phyloP scores from a whole-genome alignment of 768 basidiomycete genomes.

The Pisolithus orientalis region DNA sequence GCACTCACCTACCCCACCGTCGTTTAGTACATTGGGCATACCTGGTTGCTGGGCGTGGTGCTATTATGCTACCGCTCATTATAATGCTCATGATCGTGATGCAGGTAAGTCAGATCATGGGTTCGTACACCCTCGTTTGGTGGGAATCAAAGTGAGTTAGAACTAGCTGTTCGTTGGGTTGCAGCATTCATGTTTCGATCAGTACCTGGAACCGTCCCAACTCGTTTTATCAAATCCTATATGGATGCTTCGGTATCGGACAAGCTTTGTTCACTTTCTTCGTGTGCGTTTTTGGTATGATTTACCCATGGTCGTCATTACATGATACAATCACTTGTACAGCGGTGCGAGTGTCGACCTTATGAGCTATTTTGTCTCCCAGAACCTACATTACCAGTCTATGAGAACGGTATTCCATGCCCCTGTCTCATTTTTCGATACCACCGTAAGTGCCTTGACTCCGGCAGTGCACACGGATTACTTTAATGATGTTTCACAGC shows the following conservation, averaged over 20 bases:
- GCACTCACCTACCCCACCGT: not conserved
- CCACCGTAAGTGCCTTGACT: conserved; percentile 35
- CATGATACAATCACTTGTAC: not conserved
- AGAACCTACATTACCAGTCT: conserved; percentile 53
- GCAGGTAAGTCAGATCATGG: conserved; percentile 57
- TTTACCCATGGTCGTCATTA: not conserved
- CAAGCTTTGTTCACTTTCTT: conserved; percentile 55
- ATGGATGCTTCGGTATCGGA: conserved; percentile 53
- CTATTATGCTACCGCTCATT: conserved; percentile 44
- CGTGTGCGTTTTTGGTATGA: conserved; percentile 32
- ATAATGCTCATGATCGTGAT: conserved; percentile 46
- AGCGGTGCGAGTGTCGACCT: conserved; percentile 51
- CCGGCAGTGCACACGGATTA: not conserved
- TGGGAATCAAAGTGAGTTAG: conserved; percentile 55
- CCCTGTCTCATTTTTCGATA: conserved; percentile 77
- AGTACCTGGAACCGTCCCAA: conserved; percentile 44
- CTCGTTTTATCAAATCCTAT: conserved; percentile 60
- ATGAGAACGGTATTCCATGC: conserved; percentile 57
- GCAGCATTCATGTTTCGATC: not conserved
- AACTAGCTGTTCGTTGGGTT: not conserved
- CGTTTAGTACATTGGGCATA: conserved; percentile 53
- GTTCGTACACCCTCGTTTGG: conserved; percentile 65
- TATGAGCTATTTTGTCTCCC: conserved; percentile 55
- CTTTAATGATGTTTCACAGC: conserved; percentile 27
- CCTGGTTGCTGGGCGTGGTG: conserved; percentile 48